Conservation (phyloP, 805 yeast species). For the Wickerhamomyces sydowiorum region DNA sequence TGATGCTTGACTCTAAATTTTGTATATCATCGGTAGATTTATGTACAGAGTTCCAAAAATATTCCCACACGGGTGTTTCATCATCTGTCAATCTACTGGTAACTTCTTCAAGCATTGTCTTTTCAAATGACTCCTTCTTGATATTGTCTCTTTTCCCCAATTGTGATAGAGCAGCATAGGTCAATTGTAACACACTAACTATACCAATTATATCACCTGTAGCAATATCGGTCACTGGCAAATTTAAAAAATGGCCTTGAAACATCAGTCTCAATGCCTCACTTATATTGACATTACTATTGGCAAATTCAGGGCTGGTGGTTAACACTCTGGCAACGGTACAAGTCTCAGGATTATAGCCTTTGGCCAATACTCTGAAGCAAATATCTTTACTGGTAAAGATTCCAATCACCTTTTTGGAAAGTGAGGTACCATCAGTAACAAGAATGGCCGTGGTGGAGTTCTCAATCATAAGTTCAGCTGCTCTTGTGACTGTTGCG, state of each 20-base stretch:
- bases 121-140: conserved; percentile 12
- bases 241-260: conserved; percentile 38
- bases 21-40: conserved; percentile 24
- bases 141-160: conserved; percentile 24
- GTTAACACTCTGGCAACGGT: conserved; percentile 39
- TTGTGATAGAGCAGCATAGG: conserved; percentile 33
- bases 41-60: conserved; percentile 27
- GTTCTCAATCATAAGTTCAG: conserved; percentile 32
- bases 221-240: conserved; percentile 32
- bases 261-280: conserved; percentile 40
- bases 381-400: conserved; percentile 41
- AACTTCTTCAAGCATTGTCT: conserved; percentile 17
- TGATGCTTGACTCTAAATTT: conserved; percentile 17
- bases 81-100: conserved; percentile 18
- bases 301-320: conserved; percentile 40
- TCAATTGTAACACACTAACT: conserved; percentile 37
- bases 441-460: conserved; percentile 37
- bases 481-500: conserved; percentile 31
- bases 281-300: conserved; percentile 31
- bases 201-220: conserved; percentile 30
- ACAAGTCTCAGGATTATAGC: conserved; percentile 29
- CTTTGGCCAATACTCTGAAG: conserved; percentile 33
- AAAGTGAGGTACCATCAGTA: conserved; percentile 25
- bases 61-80: conserved; percentile 23
- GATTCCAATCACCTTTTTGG: conserved; percentile 36